These are phyloP conservation scores for Phytophthora fragariae DNA, from an alignment of 352 stramenopile genomes.

Conservation along the genomic window DNA sequence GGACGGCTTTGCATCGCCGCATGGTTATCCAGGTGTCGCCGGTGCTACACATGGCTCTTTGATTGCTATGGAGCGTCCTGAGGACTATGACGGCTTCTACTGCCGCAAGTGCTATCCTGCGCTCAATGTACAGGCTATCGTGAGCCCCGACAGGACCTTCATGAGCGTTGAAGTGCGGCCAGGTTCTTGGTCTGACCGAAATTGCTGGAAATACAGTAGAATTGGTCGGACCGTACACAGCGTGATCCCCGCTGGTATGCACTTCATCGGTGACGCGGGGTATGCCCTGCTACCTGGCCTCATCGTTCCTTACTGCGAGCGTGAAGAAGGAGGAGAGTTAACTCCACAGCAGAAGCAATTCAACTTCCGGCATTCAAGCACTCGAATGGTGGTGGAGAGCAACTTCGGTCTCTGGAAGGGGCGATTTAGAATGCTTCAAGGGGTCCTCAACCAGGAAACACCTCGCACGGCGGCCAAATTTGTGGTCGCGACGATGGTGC, in stretches of 20 bases:
- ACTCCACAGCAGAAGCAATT: slow-evolving; percentile 1
- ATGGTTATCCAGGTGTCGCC: no score
- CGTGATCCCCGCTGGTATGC: not conserved
- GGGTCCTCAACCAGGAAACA: not conserved
- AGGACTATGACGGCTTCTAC: no score
- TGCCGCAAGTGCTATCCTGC: no score
- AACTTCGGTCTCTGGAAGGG: slow-evolving; percentile 4
- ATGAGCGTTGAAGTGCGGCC: no score
- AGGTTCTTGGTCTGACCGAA: not conserved
- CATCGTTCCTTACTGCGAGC: not conserved
- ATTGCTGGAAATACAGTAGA: slow-evolving; percentile 6
- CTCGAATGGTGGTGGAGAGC: not conserved
- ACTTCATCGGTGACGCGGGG: not conserved
- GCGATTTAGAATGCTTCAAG: slow-evolving; percentile 4
- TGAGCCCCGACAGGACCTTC: no score
- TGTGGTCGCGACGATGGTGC: not conserved
- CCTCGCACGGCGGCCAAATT: not conserved
- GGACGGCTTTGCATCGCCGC: no score
- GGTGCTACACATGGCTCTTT: no score
- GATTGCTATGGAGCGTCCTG: no score
- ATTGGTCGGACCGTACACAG: not conserved
- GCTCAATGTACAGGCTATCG: no score
- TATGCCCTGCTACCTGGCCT: not conserved
- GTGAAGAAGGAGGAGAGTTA: not conserved
- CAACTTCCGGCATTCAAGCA: slow-evolving; percentile 9